Evolutionary conservation across 495 filamentous ascomycete species (phyloP).

Genomic region (Parmelia sp.): DNA sequence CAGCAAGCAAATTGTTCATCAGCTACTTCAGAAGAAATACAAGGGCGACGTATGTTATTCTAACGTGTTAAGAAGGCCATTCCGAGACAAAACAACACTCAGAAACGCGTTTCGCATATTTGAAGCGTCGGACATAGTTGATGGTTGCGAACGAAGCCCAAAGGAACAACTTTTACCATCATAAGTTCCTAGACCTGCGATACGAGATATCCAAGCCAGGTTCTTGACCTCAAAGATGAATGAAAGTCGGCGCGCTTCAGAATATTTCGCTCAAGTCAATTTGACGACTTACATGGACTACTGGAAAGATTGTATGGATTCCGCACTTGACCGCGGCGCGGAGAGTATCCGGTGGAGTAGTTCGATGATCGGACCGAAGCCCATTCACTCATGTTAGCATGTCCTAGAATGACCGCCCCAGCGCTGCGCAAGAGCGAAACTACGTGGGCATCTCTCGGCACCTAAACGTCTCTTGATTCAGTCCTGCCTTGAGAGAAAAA

Average conservation of each 20-base stretch:
- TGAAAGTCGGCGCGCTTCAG: neutral
- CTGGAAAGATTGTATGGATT: constrained; percentile 26
- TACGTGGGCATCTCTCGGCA: constrained; percentile 29
- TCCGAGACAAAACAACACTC: neutral
- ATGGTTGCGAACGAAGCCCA: neutral
- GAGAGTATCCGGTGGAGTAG: constrained; percentile 38
- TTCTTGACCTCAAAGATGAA: neutral
- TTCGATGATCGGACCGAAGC: constrained; percentile 30
- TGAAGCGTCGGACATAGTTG: neutral
- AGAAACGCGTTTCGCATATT: neutral
- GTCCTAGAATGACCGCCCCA: constrained; percentile 41
- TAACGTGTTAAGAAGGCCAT: neutral
- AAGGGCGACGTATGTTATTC: neutral
- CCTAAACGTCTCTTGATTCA: neutral
- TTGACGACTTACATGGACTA: constrained; percentile 22
- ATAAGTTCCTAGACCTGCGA: neutral
- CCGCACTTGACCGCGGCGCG: constrained; percentile 35
- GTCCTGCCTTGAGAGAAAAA: neutral
- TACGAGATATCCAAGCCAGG: neutral
- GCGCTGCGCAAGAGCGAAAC: constrained; percentile 33
- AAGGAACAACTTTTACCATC: neutral
- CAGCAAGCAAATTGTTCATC: constrained; percentile 15
- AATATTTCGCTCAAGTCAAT: neutral
- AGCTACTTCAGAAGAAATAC: neutral
- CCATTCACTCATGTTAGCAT: constrained; percentile 40